Conservation (phyloP, 2,329 filamentous ascomycete genomes). For the Botrytis galanthina region DNA sequence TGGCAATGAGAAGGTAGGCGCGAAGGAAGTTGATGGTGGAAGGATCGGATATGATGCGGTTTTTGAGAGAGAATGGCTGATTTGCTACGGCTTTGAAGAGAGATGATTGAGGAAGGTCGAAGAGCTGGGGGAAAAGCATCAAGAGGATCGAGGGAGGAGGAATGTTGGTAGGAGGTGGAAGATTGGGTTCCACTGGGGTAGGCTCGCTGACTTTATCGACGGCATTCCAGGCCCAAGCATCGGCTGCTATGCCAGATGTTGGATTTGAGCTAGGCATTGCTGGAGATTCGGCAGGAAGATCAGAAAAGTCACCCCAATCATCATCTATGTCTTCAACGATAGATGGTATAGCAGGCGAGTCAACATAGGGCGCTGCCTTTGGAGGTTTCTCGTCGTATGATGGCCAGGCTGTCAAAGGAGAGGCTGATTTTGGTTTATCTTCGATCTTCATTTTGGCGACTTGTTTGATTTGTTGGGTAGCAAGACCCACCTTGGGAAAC, state of each 20-base stretch:
- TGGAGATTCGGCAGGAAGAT: constrained; percentile 38
- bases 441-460: constrained; percentile 36
- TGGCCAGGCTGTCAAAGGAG: constrained; percentile 38
- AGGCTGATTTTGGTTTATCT: constrained; percentile 37
- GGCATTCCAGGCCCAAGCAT: constrained; percentile 39
- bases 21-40: constrained; percentile 61
- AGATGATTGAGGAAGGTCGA: constrained; percentile 61
- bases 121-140: constrained; percentile 69
- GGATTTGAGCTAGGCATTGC: constrained; percentile 22
- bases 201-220: constrained; percentile 30
- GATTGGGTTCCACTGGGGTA: constrained; percentile 6
- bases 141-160: constrained; percentile 84
- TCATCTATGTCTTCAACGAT: constrained; percentile 43
- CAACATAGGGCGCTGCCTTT: constrained; percentile 31
- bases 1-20: constrained; percentile 61
- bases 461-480: constrained; percentile 41
- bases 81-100: constrained; percentile 65
- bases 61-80: constrained; percentile 56
- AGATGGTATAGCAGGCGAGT: constrained; percentile 31
- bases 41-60: constrained; percentile 61
- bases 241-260: constrained; percentile 21
- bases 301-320: constrained; percentile 55
- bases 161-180: constrained; percentile 61
- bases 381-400: constrained; percentile 27
- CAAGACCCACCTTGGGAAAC: constrained; percentile 49